A percentile compares a stretch with the other conserved stretches of the same genome.
phyloP scores from a whole-genome alignment of 2,329 filamentous ascomycete genomes.

The Pseudonectria foliicola region DNA sequence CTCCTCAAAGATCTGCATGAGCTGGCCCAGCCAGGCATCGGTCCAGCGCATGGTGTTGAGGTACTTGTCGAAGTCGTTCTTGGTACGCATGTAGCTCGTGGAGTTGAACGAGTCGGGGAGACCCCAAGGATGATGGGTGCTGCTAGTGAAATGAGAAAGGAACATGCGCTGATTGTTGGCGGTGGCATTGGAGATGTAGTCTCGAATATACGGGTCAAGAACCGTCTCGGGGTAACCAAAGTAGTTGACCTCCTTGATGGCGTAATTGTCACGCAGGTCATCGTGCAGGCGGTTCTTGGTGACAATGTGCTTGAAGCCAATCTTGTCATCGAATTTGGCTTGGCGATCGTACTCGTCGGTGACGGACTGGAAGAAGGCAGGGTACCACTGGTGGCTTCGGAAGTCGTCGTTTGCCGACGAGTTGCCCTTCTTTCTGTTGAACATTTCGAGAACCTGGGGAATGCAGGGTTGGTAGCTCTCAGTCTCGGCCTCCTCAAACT shows the following conservation, averaged over 20 bases:
- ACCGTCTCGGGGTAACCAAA: slow-evolving; percentile 27
- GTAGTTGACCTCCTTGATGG: slow-evolving; percentile 26
- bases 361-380: slow-evolving; percentile 28
- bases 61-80: slow-evolving; percentile 27
- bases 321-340: slow-evolving; percentile 23
- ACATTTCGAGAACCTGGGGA: slow-evolving; percentile 30
- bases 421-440: slow-evolving; percentile 23
- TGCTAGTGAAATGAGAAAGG: slow-evolving; percentile 30
- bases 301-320: slow-evolving; percentile 27
- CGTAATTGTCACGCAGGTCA: slow-evolving; percentile 16
- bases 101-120: slow-evolving; percentile 15
- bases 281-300: slow-evolving; percentile 23
- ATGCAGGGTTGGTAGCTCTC: slow-evolving; percentile 39
- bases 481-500: slow-evolving; percentile 34
- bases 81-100: slow-evolving; percentile 14
- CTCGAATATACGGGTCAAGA: slow-evolving; percentile 24
- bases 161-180: slow-evolving; percentile 29
- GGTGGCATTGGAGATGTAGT: slow-evolving; percentile 26
- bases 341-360: slow-evolving; percentile 30
- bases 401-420: slow-evolving; percentile 14
- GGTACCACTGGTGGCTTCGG: slow-evolving; percentile 24
- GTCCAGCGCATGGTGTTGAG: slow-evolving; percentile 26
- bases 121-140: slow-evolving; percentile 28
- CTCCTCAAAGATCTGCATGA: slow-evolving; percentile 27
- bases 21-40: slow-evolving; percentile 26